These are phyloP conservation scores for Pseudovirgaria hyperparasitica DNA, from an alignment of 2,329 filamentous ascomycete genomes.

Conservation along the genomic window DNA sequence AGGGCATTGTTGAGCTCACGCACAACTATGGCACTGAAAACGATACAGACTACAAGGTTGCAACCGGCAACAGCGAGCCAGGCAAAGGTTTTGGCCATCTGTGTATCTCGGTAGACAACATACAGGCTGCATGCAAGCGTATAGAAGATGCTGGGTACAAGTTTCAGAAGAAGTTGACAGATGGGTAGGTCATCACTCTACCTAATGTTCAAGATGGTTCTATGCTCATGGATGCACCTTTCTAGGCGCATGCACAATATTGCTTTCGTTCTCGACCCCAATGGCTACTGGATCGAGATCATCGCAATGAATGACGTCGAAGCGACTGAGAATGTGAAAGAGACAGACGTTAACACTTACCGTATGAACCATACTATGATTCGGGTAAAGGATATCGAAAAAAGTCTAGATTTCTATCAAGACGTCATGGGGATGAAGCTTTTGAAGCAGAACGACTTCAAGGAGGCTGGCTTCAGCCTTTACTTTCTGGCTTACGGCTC, in stretches of 20 bases:
- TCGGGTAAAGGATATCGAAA: conserved; percentile 58
- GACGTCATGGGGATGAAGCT: conserved; percentile 83
- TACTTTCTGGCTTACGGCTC: conserved; percentile 77
- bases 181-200: conserved; percentile 70
- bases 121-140: conserved; percentile 79
- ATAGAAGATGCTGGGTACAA: conserved; percentile 82
- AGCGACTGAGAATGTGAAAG: conserved; percentile 56
- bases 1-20: conserved; percentile 79
- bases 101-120: conserved; percentile 54
- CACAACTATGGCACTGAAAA: conserved; percentile 81
- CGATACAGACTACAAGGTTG: conserved; percentile 66
- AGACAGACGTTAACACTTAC: conserved; percentile 65
- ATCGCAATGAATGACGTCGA: conserved; percentile 60
- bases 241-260: conserved; percentile 48
- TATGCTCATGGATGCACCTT: too few species aligned
- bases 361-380: conserved; percentile 87
- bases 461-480: conserved; percentile 65
- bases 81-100: conserved; percentile 74
- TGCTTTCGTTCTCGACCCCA: conserved; percentile 80
- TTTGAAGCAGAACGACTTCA: conserved; percentile 57
- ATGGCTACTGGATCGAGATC: conserved; percentile 63
- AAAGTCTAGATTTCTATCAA: conserved; percentile 40
- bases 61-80: conserved; percentile 86
- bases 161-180: conserved; percentile 89
- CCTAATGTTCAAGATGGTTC: too few species aligned